Base-by-base conservation (phyloP, 1,139 yeast genomes). In the Yamadazyma sp. region DNA sequence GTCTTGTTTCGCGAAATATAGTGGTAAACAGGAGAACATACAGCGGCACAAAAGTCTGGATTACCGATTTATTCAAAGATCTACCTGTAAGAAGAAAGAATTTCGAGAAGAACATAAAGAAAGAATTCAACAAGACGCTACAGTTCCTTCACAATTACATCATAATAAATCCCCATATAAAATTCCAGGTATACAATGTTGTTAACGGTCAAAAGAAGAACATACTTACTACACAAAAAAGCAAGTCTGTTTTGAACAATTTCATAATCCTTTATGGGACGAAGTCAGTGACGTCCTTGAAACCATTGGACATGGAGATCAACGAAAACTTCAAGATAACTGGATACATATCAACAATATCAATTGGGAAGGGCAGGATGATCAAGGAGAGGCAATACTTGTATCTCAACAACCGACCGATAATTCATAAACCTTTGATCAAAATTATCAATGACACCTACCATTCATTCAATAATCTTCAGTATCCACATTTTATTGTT, bases 71-170 rank as follows among this genome's bases (percentile, higher is more conserved):
- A 10, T 87, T 87, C 52, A 60, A 69, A n/a, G 71, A 66, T 41
- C 59, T 87, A 40, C 95, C 96, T 0, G 95, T 87, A 2, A 65
- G 96, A 49, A 66, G 73, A 38, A 83, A 83, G 54, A 91, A 87
- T 47, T 75, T 91, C 40, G 71, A 69, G 16, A 86, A 81, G 56
- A 84, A 85, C 50, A 57, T 69, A 30, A 87, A 80, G 53, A 72
- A 81, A 42, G 97, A 91, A 54, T 88, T 83, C 59, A 69, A 79
- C 36, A 85, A 81, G 51, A 73, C 88, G 15, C 52, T 91, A 2
- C 59, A 65, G 0, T 55, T 85, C 31, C 53, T 94, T 2, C 92
- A 83, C 49, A 75, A 79, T 34, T 87, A 89, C 62, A 74, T 89
- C 10, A 53, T 92, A 3, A 79, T 87, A 7, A 66, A 73, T 44